Evolutionary conservation across 129 eudicot species (phyloP).

Genomic region (Calendula officinalis): DNA sequence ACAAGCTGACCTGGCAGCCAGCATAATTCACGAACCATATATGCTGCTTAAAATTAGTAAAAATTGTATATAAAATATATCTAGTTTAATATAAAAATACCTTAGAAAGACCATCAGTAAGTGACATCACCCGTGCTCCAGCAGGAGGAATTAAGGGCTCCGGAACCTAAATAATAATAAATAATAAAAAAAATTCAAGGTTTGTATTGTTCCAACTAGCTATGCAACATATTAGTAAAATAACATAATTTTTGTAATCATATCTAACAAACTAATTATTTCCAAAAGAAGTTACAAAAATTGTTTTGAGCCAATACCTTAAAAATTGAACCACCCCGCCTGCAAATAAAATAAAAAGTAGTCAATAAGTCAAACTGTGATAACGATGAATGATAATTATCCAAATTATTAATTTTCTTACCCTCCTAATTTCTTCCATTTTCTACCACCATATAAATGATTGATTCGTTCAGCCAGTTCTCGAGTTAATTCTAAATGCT

Average conservation of each 20-base stretch:
- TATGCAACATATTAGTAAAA: neutral
- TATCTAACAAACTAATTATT: no score
- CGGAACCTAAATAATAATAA: constrained; percentile 57
- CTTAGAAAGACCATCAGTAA: constrained; percentile 96
- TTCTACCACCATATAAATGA: constrained; percentile 90
- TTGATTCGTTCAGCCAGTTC: constrained; percentile 94
- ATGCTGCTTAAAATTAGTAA: no score
- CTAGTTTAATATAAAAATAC: constrained; percentile 32
- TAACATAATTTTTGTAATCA: no score
- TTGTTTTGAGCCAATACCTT: constrained; percentile 43
- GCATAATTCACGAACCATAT: neutral
- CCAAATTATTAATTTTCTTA: constrained; percentile 28
- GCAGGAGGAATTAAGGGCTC: constrained; percentile 98
- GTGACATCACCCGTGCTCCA: constrained; percentile 99
- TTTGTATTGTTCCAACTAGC: constrained; percentile 14
- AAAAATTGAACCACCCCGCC: constrained; percentile 90
- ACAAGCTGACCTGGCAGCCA: neutral
- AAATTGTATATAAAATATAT: neutral
- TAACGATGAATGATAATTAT: constrained; percentile 1
- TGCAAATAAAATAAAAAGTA: constrained; percentile 32
- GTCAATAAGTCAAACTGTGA: constrained; percentile 19
- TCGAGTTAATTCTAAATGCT: constrained; percentile 92
- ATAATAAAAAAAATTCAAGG: no score
- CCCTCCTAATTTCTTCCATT: constrained; percentile 99
- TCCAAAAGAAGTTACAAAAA: no score